Evolutionary conservation across 768 basidiomycete species (phyloP), one percentile per base, ranked within the genome.

Genomic region (Leucocoprinus birnbaumii): DNA sequence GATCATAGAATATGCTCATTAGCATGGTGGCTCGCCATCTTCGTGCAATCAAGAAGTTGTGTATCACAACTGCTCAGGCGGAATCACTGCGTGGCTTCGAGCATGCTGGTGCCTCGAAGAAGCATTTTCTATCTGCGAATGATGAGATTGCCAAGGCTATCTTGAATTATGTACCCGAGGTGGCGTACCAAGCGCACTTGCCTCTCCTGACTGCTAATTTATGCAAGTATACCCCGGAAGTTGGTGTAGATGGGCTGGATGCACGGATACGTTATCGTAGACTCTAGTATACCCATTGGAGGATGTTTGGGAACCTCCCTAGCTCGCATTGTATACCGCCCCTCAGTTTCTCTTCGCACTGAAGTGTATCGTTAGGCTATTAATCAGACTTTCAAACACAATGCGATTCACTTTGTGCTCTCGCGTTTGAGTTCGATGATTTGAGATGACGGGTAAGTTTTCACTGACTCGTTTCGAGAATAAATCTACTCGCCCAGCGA

Each of bases 31-130:
- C 51, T 14, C 51, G 42, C 22, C 18, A 44, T 24, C 43, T 43
- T 11, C 51, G 14, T 26, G 43, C 51, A 13, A 41, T 53, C 26
- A 44, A 24, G 42, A 44, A 7, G 19, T 35, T 53, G 14, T 53
- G 27, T 3, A 45, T 53, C 43, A 40, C 51, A 14, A 53, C 51
- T 2, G 51, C 51, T 2, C 34, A 35, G 27, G 42, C 51, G n/a
- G 51, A 45, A 24, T 53, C 51, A 25, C 43, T 53, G n/a, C 51
- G 43, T 44, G 41, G 51, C 27, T 21, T 34, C n/a, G 42, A 53
- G 21, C 51, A 22, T 53, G 19, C 26, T 16, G 2, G 35, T 24
- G 42, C 38, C 21, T 53, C 43, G 19, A 53, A 45, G 51, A 53
- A 53, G 34, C 51, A 53, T 19, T 53, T 53, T 25, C 34, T 21